A percentile compares a stretch with the other conserved stretches of the same genome.
Evolutionary conservation across 2,329 filamentous ascomycete genomes (phyloP).

Genomic region (Epichloe coenophiala): DNA sequence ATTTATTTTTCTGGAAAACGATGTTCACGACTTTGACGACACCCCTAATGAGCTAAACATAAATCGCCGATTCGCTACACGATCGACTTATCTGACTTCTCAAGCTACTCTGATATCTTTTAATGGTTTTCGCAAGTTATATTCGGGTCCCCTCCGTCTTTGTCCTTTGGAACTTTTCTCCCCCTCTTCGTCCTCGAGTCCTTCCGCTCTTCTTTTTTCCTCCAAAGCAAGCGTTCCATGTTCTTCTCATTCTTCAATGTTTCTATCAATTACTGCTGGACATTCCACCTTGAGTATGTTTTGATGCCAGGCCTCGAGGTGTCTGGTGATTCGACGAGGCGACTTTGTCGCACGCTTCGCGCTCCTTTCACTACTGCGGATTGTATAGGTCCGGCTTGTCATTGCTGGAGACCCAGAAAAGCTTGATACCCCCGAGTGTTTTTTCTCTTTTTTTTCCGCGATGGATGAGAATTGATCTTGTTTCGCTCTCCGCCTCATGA

Average conservation of each 20-base stretch:
- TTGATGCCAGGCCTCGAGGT: slow-evolving; percentile 8
- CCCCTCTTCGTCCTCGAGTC: neutral
- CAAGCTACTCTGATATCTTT: neutral
- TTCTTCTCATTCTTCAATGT: neutral
- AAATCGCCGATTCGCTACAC: neutral
- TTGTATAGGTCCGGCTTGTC: neutral
- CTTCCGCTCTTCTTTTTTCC: slow-evolving; percentile 9
- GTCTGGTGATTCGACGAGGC: slow-evolving; percentile 12
- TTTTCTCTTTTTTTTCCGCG: slow-evolving; percentile 8
- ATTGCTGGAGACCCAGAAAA: slow-evolving; percentile 12
- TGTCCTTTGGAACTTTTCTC: neutral
- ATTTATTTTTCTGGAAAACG: neutral
- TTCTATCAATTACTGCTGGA: neutral
- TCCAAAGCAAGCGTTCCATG: slow-evolving; percentile 9
- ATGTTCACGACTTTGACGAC: neutral
- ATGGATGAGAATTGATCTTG: neutral
- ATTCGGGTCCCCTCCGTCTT: neutral
- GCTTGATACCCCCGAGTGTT: slow-evolving; percentile 24
- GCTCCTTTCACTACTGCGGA: neutral
- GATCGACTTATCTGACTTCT: neutral
- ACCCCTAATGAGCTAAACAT: slow-evolving; percentile 13
- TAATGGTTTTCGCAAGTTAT: neutral
- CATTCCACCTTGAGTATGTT: slow-evolving; percentile 1
- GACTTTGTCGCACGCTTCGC: slow-evolving; percentile 7
- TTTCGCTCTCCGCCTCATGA: neutral